phyloP scores from a whole-genome alignment of 2,329 filamentous ascomycete species.

The Botryotinia calthae region DNA sequence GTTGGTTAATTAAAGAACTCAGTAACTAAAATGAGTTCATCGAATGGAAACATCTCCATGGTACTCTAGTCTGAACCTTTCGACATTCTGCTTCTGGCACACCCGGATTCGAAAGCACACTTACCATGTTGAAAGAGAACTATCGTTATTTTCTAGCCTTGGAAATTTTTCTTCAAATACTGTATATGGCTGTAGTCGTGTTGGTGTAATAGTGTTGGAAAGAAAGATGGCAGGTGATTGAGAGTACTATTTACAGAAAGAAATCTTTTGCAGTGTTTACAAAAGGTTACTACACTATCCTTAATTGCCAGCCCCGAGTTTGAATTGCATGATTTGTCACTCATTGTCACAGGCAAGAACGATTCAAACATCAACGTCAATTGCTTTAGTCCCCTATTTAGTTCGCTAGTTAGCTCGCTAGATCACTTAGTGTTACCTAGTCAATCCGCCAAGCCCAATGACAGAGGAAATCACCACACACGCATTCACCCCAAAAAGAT shows the following conservation, averaged over 20 bases:
- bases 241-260: neutral
- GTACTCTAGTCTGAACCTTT: neutral
- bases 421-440: neutral
- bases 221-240: neutral
- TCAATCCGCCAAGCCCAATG: neutral
- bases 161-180: neutral
- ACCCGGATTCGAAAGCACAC: neutral
- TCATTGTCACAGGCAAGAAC: neutral
- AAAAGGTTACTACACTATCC: neutral
- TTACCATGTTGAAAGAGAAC: neutral
- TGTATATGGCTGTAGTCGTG: neutral
- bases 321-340: neutral
- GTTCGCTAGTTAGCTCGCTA: slow-evolving; percentile 3
- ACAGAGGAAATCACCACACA: no score
- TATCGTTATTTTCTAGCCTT: neutral
- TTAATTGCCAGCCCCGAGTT: neutral
- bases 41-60: neutral
- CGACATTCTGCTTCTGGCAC: neutral
- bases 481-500: neutral
- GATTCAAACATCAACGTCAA: neutral
- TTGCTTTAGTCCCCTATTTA: neutral
- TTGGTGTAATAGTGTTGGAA: neutral
- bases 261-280: neutral
- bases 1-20: neutral
- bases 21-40: neutral